Conservation (phyloP, 306 rosid species). For the Coriaria nepalensis region DNA sequence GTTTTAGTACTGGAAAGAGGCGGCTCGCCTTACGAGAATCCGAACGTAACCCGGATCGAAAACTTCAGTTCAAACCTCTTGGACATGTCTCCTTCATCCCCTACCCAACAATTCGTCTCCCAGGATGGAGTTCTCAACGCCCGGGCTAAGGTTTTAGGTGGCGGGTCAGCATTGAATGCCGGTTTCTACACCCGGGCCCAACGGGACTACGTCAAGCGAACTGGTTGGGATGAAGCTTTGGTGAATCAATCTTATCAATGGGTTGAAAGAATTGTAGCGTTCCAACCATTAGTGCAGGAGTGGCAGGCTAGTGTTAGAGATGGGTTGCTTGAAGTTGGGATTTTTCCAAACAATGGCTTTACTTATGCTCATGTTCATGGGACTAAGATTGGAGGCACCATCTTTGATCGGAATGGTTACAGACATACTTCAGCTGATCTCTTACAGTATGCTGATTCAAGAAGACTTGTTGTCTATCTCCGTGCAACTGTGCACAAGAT, state of each 20-base stretch:
- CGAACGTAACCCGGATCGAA: constrained; percentile 24
- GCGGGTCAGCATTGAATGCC: constrained; percentile 60
- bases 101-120: constrained; percentile 49
- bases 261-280: constrained; percentile 49
- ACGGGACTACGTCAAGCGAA: constrained; percentile 15
- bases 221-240: constrained; percentile 36
- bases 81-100: constrained; percentile 39
- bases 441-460: constrained; percentile 44
- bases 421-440: constrained; percentile 74
- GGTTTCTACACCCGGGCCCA: constrained; percentile 55
- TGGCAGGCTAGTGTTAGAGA: constrained; percentile 57
- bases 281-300: constrained; percentile 32
- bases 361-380: constrained; percentile 45
- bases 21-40: constrained; percentile 51
- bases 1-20: constrained; percentile 62
- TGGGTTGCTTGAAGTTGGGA: constrained; percentile 50
- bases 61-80: constrained; percentile 27
- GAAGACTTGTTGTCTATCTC: constrained; percentile 40
- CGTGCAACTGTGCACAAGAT: constrained; percentile 55
- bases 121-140: constrained; percentile 42
- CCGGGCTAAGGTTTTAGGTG: constrained; percentile 42
- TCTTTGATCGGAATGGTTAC: constrained; percentile 39
- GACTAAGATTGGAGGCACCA: constrained; percentile 62
- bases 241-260: constrained; percentile 40
- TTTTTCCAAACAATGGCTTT: constrained; percentile 47